Percentiles rank a stretch among this genome's conserved stretches.
Conservation (phyloP, 2,329 filamentous ascomycete species). For the Didymella arachidicola region DNA sequence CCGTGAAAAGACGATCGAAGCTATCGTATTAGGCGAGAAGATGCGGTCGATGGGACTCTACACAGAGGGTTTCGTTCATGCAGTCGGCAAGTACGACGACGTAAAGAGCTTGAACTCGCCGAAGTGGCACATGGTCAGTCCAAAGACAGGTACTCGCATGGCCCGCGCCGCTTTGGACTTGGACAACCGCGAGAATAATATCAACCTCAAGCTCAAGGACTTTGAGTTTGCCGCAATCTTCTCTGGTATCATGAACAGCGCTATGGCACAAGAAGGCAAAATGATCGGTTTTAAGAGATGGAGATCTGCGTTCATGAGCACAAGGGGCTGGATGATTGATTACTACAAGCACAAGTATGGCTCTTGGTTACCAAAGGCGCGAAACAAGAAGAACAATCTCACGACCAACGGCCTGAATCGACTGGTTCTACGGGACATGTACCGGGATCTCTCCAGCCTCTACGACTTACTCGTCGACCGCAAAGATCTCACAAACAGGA, state of each 20-base stretch:
- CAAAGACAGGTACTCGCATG: conserved; percentile 77
- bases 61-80: conserved; percentile 90
- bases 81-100: conserved; percentile 81
- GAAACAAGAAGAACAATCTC: conserved; percentile 89
- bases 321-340: conserved; percentile 74
- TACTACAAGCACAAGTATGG: conserved; percentile 74
- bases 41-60: conserved; percentile 85
- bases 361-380: conserved; percentile 90
- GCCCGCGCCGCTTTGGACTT: conserved; percentile 84
- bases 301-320: conserved; percentile 76
- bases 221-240: conserved; percentile 94
- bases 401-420: conserved; percentile 87
- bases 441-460: conserved; percentile 82
- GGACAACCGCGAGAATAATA: conserved; percentile 72
- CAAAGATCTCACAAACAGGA: conserved; percentile 77
- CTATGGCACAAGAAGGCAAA: conserved; percentile 77
- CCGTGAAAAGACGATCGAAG: conserved; percentile 88
- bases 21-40: conserved; percentile 84
- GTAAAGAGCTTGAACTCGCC: conserved; percentile 73
- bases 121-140: conserved; percentile 74
- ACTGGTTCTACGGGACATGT: conserved; percentile 79
- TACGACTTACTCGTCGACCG: conserved; percentile 92
- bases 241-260: conserved; percentile 85
- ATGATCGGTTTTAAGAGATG: conserved; percentile 84
- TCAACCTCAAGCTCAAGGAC: conserved; percentile 77